These are phyloP conservation scores for Gastrodia elata DNA, from an alignment of 106 monocot species.

Conservation along the genomic window DNA sequence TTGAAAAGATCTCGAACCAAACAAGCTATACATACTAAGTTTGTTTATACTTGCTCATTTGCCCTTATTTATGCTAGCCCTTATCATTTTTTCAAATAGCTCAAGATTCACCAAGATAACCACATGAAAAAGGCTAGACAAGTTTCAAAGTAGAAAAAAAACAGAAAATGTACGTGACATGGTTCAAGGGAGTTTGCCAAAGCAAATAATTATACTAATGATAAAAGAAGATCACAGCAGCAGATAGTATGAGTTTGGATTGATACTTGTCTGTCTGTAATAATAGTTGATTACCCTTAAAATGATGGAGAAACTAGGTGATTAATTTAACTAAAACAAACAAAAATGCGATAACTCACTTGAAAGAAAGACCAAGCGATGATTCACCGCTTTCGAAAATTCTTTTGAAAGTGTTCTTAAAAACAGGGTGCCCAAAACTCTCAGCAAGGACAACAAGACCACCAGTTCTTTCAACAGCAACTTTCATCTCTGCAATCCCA, in stretches of 20 bases:
- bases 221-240: neutral
- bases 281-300: neutral
- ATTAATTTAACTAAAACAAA: neutral
- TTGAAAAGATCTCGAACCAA: too few relatives aligned
- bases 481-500: slow-evolving; percentile 98
- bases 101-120: neutral
- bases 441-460: slow-evolving; percentile 96
- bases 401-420: slow-evolving; percentile 89
- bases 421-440: slow-evolving; percentile 95
- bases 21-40: too few relatives aligned
- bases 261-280: neutral
- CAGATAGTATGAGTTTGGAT: neutral
- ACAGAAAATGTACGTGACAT: neutral
- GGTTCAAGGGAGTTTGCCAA: neutral
- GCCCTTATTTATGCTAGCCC: neutral
- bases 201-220: neutral
- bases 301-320: neutral
- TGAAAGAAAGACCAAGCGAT: slow-evolving; percentile 95
- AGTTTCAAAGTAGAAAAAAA: neutral
- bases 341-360: slow-evolving; percentile 43
- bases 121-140: neutral
- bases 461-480: slow-evolving; percentile 89
- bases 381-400: slow-evolving; percentile 89
- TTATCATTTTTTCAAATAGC: neutral
- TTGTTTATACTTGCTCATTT: too few relatives aligned